A percentile compares a stretch with the other conserved stretches of the same genome.
These are phyloP conservation scores for Euphrasia confusa DNA, from an alignment of 257 asterid genomes.

Conservation along the genomic window DNA sequence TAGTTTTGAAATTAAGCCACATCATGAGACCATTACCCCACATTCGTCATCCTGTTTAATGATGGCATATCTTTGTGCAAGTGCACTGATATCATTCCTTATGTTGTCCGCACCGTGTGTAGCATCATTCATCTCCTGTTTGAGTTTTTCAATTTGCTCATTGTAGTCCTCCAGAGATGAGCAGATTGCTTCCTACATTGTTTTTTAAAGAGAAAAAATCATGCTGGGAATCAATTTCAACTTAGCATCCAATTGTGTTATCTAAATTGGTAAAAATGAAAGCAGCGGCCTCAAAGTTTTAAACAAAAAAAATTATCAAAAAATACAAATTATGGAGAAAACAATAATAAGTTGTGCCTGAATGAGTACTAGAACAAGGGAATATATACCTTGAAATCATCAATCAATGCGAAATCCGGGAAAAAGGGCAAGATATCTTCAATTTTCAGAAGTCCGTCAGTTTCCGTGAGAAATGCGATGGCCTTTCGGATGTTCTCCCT, in stretches of 20 bases:
- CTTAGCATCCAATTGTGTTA: constrained; percentile 8
- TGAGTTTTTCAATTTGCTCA: constrained; percentile 89
- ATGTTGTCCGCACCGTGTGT: constrained; percentile 95
- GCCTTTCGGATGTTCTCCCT: constrained; percentile 97
- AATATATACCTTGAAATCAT: constrained; percentile 77
- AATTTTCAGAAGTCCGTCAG: constrained; percentile 91
- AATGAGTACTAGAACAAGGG: constrained; percentile 16
- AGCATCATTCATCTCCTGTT: constrained; percentile 98
- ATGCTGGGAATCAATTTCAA: constrained; percentile 4
- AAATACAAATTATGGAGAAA: not conserved
- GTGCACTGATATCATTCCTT: constrained; percentile 89
- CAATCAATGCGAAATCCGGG: constrained; percentile 92
- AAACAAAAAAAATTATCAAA: not conserved
- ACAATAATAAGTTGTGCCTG: constrained; percentile 12
- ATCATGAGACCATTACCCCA: constrained; percentile 65
- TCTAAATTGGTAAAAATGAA: constrained; percentile 11
- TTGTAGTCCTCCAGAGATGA: constrained; percentile 94
- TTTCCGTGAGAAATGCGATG: constrained; percentile 96
- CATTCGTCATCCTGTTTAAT: constrained; percentile 86
- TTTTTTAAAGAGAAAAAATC: constrained; percentile 17
- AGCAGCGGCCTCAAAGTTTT: not conserved
- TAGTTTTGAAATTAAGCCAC: not conserved
- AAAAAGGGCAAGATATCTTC: constrained; percentile 97
- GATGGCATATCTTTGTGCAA: constrained; percentile 84
- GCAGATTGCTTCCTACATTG: constrained; percentile 90